Percentiles rank a stretch among this genome's conserved stretches.
Evolutionary conservation across 305 asterid genomes (phyloP).

Genomic region (Solanum hybrid): DNA sequence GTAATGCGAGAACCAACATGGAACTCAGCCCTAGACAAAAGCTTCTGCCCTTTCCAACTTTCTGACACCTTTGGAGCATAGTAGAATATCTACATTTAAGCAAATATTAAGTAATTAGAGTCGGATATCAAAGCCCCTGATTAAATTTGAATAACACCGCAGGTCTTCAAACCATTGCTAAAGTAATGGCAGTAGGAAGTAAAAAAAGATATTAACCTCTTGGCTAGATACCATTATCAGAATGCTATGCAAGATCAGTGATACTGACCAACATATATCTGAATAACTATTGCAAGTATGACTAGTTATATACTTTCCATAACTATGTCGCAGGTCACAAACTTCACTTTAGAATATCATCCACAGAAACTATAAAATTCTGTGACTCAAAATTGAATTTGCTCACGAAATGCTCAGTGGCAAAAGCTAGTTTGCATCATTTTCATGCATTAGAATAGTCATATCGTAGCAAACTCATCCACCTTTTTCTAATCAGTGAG

Average conservation of each 20-base stretch:
- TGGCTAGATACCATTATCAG: not conserved
- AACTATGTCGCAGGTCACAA: not conserved
- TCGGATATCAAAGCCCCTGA: not conserved
- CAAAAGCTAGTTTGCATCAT: not conserved
- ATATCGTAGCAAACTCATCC: not conserved
- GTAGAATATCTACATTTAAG: constrained; percentile 55
- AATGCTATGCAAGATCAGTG: not conserved
- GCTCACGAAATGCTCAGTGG: not conserved
- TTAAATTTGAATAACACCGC: not conserved
- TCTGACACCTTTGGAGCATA: constrained; percentile 87
- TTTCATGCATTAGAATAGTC: not conserved
- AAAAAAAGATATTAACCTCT: not conserved
- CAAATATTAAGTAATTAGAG: not conserved
- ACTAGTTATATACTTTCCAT: not conserved
- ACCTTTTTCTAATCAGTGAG: not conserved
- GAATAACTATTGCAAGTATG: not conserved
- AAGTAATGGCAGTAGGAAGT: not conserved
- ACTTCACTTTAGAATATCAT: not conserved
- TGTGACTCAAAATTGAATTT: not conserved
- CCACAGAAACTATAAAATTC: not conserved
- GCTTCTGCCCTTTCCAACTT: constrained; percentile 99
- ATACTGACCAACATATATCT: not conserved
- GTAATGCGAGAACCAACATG: constrained; percentile 86
- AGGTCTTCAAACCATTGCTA: not conserved
- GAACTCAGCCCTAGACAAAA: constrained; percentile 89